Evolutionary conservation across 1,284 basidiomycete species (phyloP), one percentile per base, ranked within the genome.

Genomic region (Cerioporus squamosus): DNA sequence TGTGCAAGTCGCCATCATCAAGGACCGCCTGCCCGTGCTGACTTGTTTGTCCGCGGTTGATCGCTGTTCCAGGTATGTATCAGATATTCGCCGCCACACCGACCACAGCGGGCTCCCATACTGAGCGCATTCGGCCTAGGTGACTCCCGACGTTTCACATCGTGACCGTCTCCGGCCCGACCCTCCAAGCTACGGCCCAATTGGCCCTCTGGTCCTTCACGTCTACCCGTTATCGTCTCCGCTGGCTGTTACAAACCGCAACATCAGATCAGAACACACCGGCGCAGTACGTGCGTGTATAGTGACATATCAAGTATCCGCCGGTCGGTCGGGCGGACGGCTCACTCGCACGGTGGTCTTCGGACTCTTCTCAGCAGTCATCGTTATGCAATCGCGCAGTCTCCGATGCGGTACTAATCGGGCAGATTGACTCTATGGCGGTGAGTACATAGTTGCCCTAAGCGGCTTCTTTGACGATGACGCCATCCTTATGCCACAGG

Each of bases 251-350:
- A 26, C 46, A 17, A 33, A 20, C 23, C 18, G 36, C 17, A 33
- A 23, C 54, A 60, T 56, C 59, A 45, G n/a, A 60, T 60, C 59
- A 60, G 59, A 56, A 60, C 18, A n/a, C 45, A 22, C 22, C 23
- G 45, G 22, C 47, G 5, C 44, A n/a, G n/a, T n/a, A n/a, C n/a
- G n/a, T n/a, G n/a, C n/a, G n/a, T 36, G 24, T 23, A n/a, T 40
- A 23, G 38, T 20, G 31, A 39, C 31, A 22, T 36, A 29, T 29
- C 26, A 29, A 29, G 44, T 3, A 24, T 15, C 12, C 6, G 5
- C 20, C 31, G 23, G 24, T 23, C 23, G 12, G 29, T 23, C 20
- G 33, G 26, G 44, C 15, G 31, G n/a, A 24, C 20, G 23, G 50
- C 8, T 24, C 44, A n/a, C 52, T 47, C 51, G 51, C 45, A 46